Conservation (phyloP, 139 green algal genomes). For the Chlorella sp. region DNA sequence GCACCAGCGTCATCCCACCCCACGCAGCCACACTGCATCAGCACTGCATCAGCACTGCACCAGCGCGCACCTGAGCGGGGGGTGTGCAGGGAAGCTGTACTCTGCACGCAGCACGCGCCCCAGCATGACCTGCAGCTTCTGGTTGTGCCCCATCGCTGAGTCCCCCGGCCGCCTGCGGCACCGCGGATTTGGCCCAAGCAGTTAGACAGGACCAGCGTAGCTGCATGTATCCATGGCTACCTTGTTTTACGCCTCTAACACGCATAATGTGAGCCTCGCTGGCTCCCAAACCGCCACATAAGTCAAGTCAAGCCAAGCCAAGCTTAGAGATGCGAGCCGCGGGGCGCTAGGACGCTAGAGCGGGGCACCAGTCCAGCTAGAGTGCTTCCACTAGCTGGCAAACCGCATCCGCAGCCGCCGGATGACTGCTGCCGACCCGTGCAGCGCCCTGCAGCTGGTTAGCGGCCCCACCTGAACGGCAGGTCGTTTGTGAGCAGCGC, state of each 20-base stretch:
- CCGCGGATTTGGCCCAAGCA: background rate
- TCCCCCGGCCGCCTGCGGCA: slow-evolving; percentile 80
- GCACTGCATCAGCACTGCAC: no score
- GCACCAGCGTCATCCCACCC: no score
- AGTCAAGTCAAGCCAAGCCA: no score
- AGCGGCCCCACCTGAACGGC: slow-evolving; percentile 4
- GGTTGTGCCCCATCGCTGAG: slow-evolving; percentile 49
- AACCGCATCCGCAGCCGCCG: no score
- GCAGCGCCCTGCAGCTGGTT: background rate
- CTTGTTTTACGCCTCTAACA: background rate
- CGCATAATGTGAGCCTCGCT: no score
- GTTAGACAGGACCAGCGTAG: background rate
- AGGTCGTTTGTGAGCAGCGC: slow-evolving; percentile 82
- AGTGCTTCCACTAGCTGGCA: background rate
- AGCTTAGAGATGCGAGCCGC: background rate
- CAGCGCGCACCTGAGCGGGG: background rate
- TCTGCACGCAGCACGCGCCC: slow-evolving; percentile 27
- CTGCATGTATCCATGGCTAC: background rate
- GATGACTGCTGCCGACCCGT: no score
- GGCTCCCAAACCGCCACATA: no score
- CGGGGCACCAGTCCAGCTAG: background rate
- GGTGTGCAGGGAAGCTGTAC: slow-evolving; percentile 34
- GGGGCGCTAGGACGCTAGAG: no score
- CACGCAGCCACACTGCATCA: no score
- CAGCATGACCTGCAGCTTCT: slow-evolving; percentile 67